Base-by-base conservation (phyloP, 331 rosid genomes). In the Malus hybrid region DNA sequence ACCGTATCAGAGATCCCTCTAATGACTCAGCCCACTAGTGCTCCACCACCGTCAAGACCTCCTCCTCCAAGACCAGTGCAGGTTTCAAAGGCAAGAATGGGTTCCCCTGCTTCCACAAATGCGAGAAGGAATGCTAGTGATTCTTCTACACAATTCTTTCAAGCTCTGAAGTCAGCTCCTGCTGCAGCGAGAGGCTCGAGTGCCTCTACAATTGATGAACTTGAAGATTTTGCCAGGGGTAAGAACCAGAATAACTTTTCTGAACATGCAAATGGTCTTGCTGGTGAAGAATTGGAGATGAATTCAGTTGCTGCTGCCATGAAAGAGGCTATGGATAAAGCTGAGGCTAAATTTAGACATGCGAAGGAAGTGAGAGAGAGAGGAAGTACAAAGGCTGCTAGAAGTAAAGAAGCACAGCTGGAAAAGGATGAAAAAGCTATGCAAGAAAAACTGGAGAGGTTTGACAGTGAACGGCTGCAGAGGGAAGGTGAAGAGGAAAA, bases 291-390 rank as follows among this genome's bases (percentile, higher is more conserved):
- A 76, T 74, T 84, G 67, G 97, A 87, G 85, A 92, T 82, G 93
- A 90, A 94, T 84, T 87, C 97, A 18, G 99, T 88, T 55, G 97
- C 97, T 72, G 99, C 92, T 15, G 99, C 99, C 68, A 89, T 94
- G 97, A 94, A 92, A 85, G 99, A 94, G 85, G 99, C 97, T 57
- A 90, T 94, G 99, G 97, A 89, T 79, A 89, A 78, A 83, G 99
- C 99, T 75, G 93, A 94, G 87, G 96, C 97, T 44, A 89, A 92
- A 86, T 92, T 94, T 63, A 87, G 90, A 76, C 96, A 90, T 84
- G 99, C 97, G 34, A 94, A 83, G 86, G 98, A 84, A 86, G 88
- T 93, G 52, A 85, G 98, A 88, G 98, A 88, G 90, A 90, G 97
- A 77, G 97, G 89, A 87, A 75, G 79, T 77, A 81, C 97, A 73